Base-by-base conservation (phyloP, 108 stramenopile species). In the Cyclotella cryptica region DNA sequence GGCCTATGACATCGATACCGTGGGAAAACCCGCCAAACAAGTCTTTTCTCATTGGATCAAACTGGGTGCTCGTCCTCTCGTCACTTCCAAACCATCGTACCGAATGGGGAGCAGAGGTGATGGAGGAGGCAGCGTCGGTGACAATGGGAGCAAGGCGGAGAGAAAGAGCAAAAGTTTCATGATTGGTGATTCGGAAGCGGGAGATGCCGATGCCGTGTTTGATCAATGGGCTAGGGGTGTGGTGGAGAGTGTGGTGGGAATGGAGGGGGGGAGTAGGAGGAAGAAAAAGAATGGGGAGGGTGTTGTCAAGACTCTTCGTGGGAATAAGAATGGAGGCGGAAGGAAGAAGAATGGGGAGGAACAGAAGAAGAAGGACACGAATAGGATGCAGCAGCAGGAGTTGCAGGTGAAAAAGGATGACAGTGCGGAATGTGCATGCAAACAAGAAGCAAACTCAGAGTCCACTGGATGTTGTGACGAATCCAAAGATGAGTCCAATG, bases 1-100 rank as follows among this genome's bases (percentile, higher is more conserved):
- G 18, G 95, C 88, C 26, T 96, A 96, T 66, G 90, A 90, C 46
- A 21, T 77, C 47, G 75, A 86, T 8, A 92, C 87, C 21, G 83
- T 96, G 61, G 91, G 95, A 17, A 89, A 84, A 71, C 95, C 95
- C 10, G 93, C 93, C 42, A 82, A 82, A 64, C 90, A 94, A 35
- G 89, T 89, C 14, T 87, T 89, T 52, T 51, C 64, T 0, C 46
- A 53, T 0, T 84, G 91, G 51, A 71, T 88, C 41, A 80, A 85
- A 53, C 69, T 94, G 35, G 95, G 95, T 18, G 95, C 91, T 3
- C 70, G 79, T 22, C 81, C 82, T 12, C 29, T 85, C 45, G 68
- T 89, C 30, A 75, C 74, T 18, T 73, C 35, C 41, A 67, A 43
- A 15, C 12, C 62, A 10, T 35, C 49, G 0, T 73, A 29, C 3